Evolutionary conservation across 2,329 filamentous ascomycete species (phyloP).

Genomic region (Colletotrichum viniferum): DNA sequence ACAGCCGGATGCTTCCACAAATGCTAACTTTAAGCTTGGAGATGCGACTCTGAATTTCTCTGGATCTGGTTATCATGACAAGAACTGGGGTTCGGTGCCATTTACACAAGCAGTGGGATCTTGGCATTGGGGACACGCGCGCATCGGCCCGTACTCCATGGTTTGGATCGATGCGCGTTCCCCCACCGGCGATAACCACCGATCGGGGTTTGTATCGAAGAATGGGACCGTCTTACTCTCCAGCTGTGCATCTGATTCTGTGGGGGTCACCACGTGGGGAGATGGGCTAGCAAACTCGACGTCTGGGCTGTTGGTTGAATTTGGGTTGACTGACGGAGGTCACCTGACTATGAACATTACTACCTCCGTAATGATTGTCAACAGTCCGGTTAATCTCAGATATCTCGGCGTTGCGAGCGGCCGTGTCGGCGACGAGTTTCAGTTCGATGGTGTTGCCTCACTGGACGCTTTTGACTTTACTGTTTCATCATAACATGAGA

Average conservation of each 20-base stretch:
- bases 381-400: not conserved
- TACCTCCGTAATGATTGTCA: accelerated
- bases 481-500: not conserved
- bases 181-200: not conserved
- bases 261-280: not conserved
- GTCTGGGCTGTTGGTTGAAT: not conserved
- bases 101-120: not conserved
- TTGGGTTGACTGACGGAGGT: not conserved
- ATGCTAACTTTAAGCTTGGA: not conserved
- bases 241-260: not conserved
- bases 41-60: not conserved
- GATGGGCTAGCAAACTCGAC: not conserved
- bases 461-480: not conserved
- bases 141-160: not conserved
- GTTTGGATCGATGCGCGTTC: not conserved
- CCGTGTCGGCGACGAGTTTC: not conserved
- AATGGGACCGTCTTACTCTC: not conserved
- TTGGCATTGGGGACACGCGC: not conserved
- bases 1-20: not conserved
- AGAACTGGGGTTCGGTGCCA: not conserved
- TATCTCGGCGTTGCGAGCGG: not conserved
- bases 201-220: not conserved
- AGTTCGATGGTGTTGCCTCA: not conserved
- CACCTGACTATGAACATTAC: not conserved
- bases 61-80: not conserved